These are phyloP conservation scores for Penicillium nordicum DNA, from an alignment of 2,329 filamentous ascomycete species.

Conservation along the genomic window DNA sequence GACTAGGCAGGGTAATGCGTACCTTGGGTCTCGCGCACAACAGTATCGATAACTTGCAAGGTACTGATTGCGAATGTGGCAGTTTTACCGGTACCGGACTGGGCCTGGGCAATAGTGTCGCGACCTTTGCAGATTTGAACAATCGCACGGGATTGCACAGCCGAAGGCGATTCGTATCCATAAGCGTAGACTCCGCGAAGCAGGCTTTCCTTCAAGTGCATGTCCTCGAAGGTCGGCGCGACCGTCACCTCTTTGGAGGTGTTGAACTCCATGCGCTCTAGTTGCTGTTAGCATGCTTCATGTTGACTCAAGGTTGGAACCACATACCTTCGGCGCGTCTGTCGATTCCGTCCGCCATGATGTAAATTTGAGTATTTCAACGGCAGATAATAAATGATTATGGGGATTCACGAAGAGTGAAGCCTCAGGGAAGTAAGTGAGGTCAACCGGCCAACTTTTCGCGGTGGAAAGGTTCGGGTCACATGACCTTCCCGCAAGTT, in stretches of 20 bases:
- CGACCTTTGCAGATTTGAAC: constrained; percentile 99
- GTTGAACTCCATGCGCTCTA: constrained; percentile 93
- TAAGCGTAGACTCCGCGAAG: constrained; percentile 97
- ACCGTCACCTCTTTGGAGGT: constrained; percentile 96
- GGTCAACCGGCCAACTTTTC: constrained; percentile 20
- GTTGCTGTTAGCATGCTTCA: constrained; percentile 25
- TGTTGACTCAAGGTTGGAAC: constrained; percentile 1
- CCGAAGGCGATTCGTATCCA: constrained; percentile 95
- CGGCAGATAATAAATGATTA: constrained; percentile 8
- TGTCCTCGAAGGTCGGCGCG: constrained; percentile 88
- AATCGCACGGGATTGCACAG: constrained; percentile 95
- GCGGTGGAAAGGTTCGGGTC: constrained; percentile 18
- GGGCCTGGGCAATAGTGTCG: constrained; percentile 96
- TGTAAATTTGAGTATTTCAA: constrained; percentile 34
- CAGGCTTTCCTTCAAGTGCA: constrained; percentile 97
- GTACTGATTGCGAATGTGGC: constrained; percentile 96
- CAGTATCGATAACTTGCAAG: constrained; percentile 92
- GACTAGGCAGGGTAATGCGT: constrained; percentile 8
- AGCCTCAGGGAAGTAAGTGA: constrained; percentile 1
- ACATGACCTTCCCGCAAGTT: constrained; percentile 22
- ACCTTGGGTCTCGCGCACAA: constrained; percentile 82
- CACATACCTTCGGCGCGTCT: constrained; percentile 70
- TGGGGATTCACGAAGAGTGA: constrained; percentile 10
- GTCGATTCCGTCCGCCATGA: constrained; percentile 90
- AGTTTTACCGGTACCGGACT: constrained; percentile 95